Conservation (phyloP, 495 filamentous ascomycete genomes). For the Tuber brumale region DNA sequence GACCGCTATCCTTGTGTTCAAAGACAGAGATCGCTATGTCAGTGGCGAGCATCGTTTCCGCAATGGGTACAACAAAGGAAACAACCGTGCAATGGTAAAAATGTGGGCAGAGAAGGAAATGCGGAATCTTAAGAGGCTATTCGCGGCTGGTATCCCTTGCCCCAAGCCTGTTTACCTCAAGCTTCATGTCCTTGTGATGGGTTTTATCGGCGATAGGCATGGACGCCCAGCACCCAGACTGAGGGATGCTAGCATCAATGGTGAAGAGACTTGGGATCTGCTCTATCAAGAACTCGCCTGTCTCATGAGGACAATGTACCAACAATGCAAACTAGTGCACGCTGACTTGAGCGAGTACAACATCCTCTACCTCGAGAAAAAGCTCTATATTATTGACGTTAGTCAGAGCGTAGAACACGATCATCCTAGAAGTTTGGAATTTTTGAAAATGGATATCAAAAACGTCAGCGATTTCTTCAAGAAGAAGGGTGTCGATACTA, state of each 20-base stretch:
- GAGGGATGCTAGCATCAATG: slow-evolving; percentile 50
- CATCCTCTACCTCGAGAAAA: slow-evolving; percentile 75
- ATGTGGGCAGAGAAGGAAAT: slow-evolving; percentile 98
- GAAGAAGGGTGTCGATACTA: slow-evolving; percentile 68
- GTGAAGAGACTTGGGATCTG: slow-evolving; percentile 55
- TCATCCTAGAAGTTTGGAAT: slow-evolving; percentile 83
- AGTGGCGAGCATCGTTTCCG: slow-evolving; percentile 82
- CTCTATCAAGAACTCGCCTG: slow-evolving; percentile 78
- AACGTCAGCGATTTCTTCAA: slow-evolving; percentile 89
- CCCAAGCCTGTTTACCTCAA: slow-evolving; percentile 84
- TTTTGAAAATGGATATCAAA: slow-evolving; percentile 95
- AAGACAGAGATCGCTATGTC: slow-evolving; percentile 91
- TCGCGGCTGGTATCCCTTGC: slow-evolving; percentile 75
- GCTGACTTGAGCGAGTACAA: slow-evolving; percentile 98
- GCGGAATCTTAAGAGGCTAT: slow-evolving; percentile 78
- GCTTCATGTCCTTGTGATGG: slow-evolving; percentile 87
- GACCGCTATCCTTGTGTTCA: slow-evolving; percentile 92
- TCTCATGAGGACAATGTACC: slow-evolving; percentile 87
- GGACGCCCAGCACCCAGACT: slow-evolving; percentile 81
- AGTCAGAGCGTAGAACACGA: slow-evolving; percentile 96
- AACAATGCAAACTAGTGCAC: slow-evolving; percentile 82
- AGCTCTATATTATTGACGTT: slow-evolving; percentile 91
- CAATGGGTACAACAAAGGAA: slow-evolving; percentile 80
- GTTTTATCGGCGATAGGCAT: slow-evolving; percentile 78
- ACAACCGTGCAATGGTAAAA: slow-evolving; percentile 91